Conservation (phyloP, 1,139 yeast genomes). For the Hemisphaericaspora xylanilytica region DNA sequence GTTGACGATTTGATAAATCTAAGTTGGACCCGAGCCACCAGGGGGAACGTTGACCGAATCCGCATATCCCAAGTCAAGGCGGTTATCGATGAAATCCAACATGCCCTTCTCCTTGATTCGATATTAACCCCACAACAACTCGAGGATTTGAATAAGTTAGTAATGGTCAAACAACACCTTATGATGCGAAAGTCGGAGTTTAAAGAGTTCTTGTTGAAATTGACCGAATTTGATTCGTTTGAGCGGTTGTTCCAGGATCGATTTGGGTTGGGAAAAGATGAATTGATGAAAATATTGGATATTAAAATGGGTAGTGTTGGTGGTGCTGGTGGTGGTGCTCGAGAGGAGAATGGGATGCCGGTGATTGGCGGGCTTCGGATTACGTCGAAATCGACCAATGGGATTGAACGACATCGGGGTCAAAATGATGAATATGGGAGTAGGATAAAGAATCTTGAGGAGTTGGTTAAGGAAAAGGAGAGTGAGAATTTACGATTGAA, state of each 20-base stretch:
- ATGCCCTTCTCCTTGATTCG: constrained; percentile 18
- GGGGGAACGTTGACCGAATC: constrained; percentile 16
- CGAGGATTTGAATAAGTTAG: constrained; percentile 24
- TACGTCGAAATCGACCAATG: no score
- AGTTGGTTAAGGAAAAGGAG: no score
- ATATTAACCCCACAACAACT: constrained; percentile 28
- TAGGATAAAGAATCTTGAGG: no score
- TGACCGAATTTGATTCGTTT: constrained; percentile 25
- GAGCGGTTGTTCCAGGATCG: constrained; percentile 26
- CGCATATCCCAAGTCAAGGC: constrained; percentile 28
- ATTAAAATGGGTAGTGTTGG: not conserved
- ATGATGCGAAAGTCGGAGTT: constrained; percentile 29
- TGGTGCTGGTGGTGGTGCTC: no score
- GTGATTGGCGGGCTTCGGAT: no score
- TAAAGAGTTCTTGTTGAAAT: constrained; percentile 26
- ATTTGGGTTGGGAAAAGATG: constrained; percentile 18
- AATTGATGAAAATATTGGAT: constrained; percentile 9
- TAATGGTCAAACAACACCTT: constrained; percentile 26
- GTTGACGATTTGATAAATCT: constrained; percentile 23
- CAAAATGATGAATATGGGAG: no score
- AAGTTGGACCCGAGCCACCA: constrained; percentile 26
- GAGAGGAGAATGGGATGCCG: no score
- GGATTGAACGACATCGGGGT: no score
- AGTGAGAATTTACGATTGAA: constrained; percentile 12
- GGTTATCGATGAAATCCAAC: constrained; percentile 29